A percentile compares a stretch with the other conserved stretches of the same genome.
Evolutionary conservation across 768 basidiomycete species (phyloP).

Genomic region (Dentipellis sp.): DNA sequence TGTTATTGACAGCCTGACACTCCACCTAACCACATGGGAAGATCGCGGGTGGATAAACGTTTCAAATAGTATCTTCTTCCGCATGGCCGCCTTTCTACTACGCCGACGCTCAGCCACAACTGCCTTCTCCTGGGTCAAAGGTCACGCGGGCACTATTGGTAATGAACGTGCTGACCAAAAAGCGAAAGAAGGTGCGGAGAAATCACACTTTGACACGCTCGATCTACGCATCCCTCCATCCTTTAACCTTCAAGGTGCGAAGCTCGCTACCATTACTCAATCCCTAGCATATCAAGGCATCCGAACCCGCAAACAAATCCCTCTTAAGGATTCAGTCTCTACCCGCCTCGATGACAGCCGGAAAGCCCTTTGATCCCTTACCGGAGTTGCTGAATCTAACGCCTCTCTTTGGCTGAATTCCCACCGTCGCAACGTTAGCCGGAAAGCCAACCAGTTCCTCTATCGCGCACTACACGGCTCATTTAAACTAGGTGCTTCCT

Average conservation of each 20-base stretch:
- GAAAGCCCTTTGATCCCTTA: too few relatives aligned
- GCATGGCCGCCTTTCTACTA: background rate
- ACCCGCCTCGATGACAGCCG: too few relatives aligned
- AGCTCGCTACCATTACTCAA: background rate
- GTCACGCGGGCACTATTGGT: conserved; percentile 1
- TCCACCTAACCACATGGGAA: conserved; percentile 8
- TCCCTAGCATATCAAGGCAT: background rate
- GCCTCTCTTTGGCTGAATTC: too few relatives aligned
- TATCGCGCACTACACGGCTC: too few relatives aligned
- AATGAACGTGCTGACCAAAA: conserved; percentile 9
- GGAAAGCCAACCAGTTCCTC: too few relatives aligned
- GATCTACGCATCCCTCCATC: background rate
- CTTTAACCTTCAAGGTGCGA: background rate
- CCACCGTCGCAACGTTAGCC: too few relatives aligned
- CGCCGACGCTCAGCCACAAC: background rate
- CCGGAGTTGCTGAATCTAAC: too few relatives aligned
- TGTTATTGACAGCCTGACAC: conserved; percentile 16
- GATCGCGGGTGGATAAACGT: conserved; percentile 1
- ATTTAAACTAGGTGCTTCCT: too few relatives aligned
- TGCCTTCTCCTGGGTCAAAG: conserved; percentile 10
- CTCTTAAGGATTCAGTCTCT: too few relatives aligned
- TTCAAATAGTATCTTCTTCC: background rate
- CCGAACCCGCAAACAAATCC: too few relatives aligned
- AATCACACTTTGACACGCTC: background rate
- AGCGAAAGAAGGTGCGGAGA: background rate